These are phyloP conservation scores for Secale cereale DNA, from an alignment of 176 grass and related monocot genomes.

Conservation along the genomic window DNA sequence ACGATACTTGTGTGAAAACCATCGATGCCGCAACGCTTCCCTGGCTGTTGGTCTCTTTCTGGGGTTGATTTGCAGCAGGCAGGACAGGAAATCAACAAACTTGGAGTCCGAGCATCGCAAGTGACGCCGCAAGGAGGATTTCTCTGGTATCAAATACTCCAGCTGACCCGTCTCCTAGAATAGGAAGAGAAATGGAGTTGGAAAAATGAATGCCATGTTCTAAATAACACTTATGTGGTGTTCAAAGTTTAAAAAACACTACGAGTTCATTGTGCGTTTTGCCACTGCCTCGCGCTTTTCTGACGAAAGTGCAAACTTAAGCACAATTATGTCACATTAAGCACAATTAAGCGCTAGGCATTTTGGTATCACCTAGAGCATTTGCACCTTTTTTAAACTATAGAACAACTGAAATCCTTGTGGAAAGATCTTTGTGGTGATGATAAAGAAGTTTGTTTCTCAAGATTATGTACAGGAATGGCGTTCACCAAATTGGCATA, in stretches of 20 bases:
- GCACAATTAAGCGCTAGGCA: no score
- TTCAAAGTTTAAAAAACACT: neutral
- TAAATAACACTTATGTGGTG: neutral
- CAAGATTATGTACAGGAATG: neutral
- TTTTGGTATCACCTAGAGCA: no score
- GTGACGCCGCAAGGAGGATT: slow-evolving; percentile 62
- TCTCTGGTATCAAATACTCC: slow-evolving; percentile 91
- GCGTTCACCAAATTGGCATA: neutral
- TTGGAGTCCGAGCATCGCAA: slow-evolving; percentile 64
- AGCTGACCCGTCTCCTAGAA: slow-evolving; percentile 70
- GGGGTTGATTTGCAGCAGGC: slow-evolving; percentile 87
- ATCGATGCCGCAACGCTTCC: slow-evolving; percentile 75
- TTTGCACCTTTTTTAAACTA: no score
- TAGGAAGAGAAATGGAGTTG: slow-evolving; percentile 13
- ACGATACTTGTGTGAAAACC: slow-evolving; percentile 69
- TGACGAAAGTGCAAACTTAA: no score
- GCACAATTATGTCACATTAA: no score
- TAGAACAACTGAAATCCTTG: neutral
- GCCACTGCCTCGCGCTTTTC: no score
- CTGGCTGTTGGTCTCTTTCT: slow-evolving; percentile 70
- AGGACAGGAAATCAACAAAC: slow-evolving; percentile 84
- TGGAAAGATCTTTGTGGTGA: slow-evolving; percentile 1
- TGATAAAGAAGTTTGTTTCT: slow-evolving; percentile 19
- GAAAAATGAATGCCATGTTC: neutral
- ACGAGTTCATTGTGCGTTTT: no score